Percentiles rank a stretch among this genome's conserved stretches.
Evolutionary conservation across 495 filamentous ascomycete species (phyloP).

Genomic region (Penicillium cinerascens): DNA sequence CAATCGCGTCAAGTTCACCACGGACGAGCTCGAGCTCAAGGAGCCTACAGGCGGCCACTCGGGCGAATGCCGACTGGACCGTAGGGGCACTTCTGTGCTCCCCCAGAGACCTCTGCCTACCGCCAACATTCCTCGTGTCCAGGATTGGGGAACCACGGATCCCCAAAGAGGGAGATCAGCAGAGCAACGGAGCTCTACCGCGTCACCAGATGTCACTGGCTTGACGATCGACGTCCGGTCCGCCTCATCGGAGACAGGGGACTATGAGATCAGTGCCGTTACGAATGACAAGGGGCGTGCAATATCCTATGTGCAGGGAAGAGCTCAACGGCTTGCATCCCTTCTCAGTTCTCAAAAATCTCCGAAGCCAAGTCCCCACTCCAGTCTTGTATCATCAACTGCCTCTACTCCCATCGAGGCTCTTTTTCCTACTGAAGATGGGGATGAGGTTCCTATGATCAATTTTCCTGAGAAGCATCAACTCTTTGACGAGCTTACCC

Average conservation of each 20-base stretch:
- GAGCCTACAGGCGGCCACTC: slow-evolving; percentile 20
- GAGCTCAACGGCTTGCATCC: slow-evolving; percentile 33
- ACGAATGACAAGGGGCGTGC: slow-evolving; percentile 36
- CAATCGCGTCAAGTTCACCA: slow-evolving; percentile 39
- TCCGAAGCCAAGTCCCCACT: slow-evolving; percentile 26
- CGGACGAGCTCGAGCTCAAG: slow-evolving; percentile 22
- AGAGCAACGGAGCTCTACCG: slow-evolving; percentile 27
- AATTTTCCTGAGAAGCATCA: slow-evolving; percentile 36
- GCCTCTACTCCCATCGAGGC: slow-evolving; percentile 31
- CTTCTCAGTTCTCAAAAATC: slow-evolving; percentile 34
- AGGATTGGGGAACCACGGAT: slow-evolving; percentile 26
- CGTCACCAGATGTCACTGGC: slow-evolving; percentile 32
- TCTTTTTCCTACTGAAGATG: slow-evolving; percentile 28
- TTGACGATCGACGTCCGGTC: slow-evolving; percentile 29
- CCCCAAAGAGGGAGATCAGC: slow-evolving; percentile 25
- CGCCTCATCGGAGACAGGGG: slow-evolving; percentile 24
- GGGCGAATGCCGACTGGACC: slow-evolving; percentile 29
- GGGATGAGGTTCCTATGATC: slow-evolving; percentile 41
- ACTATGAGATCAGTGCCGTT: slow-evolving; percentile 32
- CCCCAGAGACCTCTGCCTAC: slow-evolving; percentile 37
- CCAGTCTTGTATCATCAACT: slow-evolving; percentile 30
- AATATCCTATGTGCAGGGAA: slow-evolving; percentile 34
- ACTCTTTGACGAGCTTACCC: slow-evolving; percentile 17
- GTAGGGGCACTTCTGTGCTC: slow-evolving; percentile 28
- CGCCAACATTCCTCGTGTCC: slow-evolving; percentile 40